Evolutionary conservation across 2,329 filamentous ascomycete species (phyloP).

Genomic region (Chaetomiaceae sp.): DNA sequence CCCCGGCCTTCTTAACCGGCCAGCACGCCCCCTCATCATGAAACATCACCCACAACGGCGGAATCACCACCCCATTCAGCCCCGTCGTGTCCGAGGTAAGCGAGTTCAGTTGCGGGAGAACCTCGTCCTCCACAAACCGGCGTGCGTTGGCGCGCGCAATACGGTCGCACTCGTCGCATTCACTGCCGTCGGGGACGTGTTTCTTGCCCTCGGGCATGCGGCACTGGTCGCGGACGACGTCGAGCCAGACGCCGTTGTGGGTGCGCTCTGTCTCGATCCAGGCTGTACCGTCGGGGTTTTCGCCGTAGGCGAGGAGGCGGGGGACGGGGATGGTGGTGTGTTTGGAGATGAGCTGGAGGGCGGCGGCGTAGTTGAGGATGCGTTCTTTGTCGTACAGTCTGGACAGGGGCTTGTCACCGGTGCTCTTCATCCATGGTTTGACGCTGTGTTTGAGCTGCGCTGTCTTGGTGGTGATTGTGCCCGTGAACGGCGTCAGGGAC

Average conservation of each 20-base stretch:
- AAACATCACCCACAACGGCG: neutral
- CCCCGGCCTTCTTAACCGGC: neutral
- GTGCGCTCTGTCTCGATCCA: neutral
- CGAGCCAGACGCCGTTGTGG: neutral
- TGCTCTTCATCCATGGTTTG: neutral
- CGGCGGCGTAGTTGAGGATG: neutral
- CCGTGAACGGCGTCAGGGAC: neutral
- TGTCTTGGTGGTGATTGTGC: neutral
- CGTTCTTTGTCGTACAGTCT: neutral
- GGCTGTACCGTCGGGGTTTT: neutral
- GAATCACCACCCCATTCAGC: neutral
- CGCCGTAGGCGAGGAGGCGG: neutral
- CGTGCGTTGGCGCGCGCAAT: neutral
- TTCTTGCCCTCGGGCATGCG: neutral
- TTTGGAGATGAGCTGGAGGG: neutral
- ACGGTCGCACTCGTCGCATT: conserved; percentile 2
- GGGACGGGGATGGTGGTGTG: neutral
- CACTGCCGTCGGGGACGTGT: neutral
- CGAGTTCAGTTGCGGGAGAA: neutral
- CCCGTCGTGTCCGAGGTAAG: neutral
- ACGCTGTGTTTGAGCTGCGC: neutral
- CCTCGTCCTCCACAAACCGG: neutral
- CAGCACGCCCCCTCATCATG: neutral
- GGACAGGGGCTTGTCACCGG: neutral
- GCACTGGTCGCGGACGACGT: neutral